phyloP scores from a whole-genome alignment of 2,329 filamentous ascomycete species.

The Lasiodiplodia sp. region DNA sequence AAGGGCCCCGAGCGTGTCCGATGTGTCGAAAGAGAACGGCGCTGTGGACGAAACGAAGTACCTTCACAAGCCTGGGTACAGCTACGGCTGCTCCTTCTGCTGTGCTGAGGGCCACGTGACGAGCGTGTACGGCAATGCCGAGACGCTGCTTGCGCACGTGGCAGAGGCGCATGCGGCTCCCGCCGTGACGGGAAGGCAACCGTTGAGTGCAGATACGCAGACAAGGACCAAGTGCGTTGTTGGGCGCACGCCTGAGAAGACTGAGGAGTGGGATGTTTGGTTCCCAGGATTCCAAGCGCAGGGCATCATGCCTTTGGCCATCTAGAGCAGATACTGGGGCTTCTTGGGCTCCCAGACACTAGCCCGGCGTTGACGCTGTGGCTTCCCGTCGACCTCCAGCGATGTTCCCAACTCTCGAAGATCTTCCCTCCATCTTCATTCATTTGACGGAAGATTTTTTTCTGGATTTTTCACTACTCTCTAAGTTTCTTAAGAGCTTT shows the following conservation, averaged over 20 bases:
- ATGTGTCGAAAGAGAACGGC: constrained; percentile 12
- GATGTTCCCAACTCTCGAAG: background rate
- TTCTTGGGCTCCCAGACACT: background rate
- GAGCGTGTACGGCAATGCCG: constrained; percentile 47
- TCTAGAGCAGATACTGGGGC: background rate
- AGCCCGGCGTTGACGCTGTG: too few relatives aligned
- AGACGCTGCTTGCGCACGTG: constrained; percentile 50
- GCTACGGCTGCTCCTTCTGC: constrained; percentile 48
- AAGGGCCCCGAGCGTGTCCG: constrained; percentile 10
- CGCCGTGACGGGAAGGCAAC: constrained; percentile 30
- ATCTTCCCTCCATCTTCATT: background rate
- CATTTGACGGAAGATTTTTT: background rate
- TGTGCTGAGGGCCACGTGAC: constrained; percentile 41
- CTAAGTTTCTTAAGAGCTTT: constrained; percentile 15
- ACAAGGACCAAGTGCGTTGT: constrained; percentile 45
- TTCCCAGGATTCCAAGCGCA: background rate
- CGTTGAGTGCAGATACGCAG: constrained; percentile 38
- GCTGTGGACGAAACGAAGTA: constrained; percentile 2
- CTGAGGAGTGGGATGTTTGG: constrained; percentile 47
- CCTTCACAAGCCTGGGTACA: constrained; percentile 18
- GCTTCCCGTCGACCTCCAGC: background rate
- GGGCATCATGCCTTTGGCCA: background rate
- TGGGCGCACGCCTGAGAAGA: constrained; percentile 41
- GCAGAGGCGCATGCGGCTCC: constrained; percentile 43
- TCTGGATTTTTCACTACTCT: background rate